Evolutionary conservation across 1,284 basidiomycete species (phyloP), one percentile per base, ranked within the genome.

Genomic region (Wallemia mellicola): DNA sequence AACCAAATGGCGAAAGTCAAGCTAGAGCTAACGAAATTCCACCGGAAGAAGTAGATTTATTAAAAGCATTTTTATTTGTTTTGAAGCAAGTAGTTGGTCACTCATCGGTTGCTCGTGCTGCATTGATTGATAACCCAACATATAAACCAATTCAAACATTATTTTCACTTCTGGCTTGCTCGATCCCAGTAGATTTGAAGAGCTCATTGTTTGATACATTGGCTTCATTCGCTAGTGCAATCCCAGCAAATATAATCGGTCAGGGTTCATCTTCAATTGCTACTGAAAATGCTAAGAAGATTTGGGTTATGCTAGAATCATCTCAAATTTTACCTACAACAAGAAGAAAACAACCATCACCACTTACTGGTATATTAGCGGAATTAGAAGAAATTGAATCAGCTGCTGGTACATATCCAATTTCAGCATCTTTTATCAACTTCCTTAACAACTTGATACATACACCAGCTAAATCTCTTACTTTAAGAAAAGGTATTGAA

Each of bases 151-250:
- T 95, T 60, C 79, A 79, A 1, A 81, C 81, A 0, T 72, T 92
- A 2, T 77, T 89, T 54, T 79, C 80, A 2, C 77, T 89, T 38
- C 76, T 86, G 62, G 85, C 83, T 26, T 75, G 86, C 7, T 78
- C 82, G 11, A 77, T 89, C 22, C 84, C 86, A 0, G 72, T 92
- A n/a, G 88, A 95, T 66, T 76, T 96, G 60, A 95, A 95, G 66
- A 88, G 87, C 0, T 79, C 82, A 0, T 72, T 94, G 1, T 81
- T 95, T 61, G 79, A 86, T 32, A 80, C 86, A 0, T 73, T 94
- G 2, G 77, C 85, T 0, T 82, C 87, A 0, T 95, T 96, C 71
- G 85, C 83, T 64, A 74, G 77, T 59, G 79, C 83, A 22, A 48
- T 48, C 19, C 22, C 38, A 48, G 22, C 38, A 5, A 48, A n/a